Percentiles rank a stretch among this genome's conserved stretches.
phyloP scores from a whole-genome alignment of 1,284 basidiomycete species.

The Trametes pubescens region DNA sequence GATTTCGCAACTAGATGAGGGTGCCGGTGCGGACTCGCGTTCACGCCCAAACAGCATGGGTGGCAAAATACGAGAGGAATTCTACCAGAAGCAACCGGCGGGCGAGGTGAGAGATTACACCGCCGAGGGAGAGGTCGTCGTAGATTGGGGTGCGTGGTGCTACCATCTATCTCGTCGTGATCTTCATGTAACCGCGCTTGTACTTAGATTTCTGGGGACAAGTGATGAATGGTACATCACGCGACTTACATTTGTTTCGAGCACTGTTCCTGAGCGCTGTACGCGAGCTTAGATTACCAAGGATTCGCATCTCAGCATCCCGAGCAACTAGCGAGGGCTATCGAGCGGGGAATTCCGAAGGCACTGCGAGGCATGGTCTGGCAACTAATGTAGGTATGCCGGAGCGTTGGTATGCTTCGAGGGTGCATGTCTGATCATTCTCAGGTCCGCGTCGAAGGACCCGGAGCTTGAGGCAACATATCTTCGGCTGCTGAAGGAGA shows the following conservation, averaged over 20 bases:
- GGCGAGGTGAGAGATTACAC: slow-evolving; percentile 46
- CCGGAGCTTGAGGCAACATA: slow-evolving; percentile 88
- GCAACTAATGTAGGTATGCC: slow-evolving; percentile 87
- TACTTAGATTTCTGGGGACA: slow-evolving; percentile 91
- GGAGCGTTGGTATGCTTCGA: slow-evolving; percentile 10
- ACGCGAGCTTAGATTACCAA: slow-evolving; percentile 74
- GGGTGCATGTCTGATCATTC: slow-evolving; percentile 10
- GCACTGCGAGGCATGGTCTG: slow-evolving; percentile 94
- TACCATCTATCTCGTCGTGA: slow-evolving; percentile 3
- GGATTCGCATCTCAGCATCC: slow-evolving; percentile 81
- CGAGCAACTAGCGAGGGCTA: slow-evolving; percentile 86
- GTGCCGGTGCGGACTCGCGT: slow-evolving; percentile 41
- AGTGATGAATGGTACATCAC: slow-evolving; percentile 81
- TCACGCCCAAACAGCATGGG: slow-evolving; percentile 58
- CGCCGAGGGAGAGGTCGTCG: slow-evolving; percentile 30
- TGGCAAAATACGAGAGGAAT: slow-evolving; percentile 76
- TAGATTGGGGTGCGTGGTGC: slow-evolving; percentile 78
- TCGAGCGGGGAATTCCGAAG: slow-evolving; percentile 91
- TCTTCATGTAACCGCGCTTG: slow-evolving; percentile 41
- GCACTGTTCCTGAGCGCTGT: slow-evolving; percentile 3
- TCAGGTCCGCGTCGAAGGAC: slow-evolving; percentile 90
- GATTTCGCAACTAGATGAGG: slow-evolving; percentile 54
- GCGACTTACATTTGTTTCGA: slow-evolving; percentile 5
- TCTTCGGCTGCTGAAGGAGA: slow-evolving; percentile 83
- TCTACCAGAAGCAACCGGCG: slow-evolving; percentile 62